Base-by-base conservation (phyloP, 108 stramenopile genomes). In the Skeletonema menzelii region DNA sequence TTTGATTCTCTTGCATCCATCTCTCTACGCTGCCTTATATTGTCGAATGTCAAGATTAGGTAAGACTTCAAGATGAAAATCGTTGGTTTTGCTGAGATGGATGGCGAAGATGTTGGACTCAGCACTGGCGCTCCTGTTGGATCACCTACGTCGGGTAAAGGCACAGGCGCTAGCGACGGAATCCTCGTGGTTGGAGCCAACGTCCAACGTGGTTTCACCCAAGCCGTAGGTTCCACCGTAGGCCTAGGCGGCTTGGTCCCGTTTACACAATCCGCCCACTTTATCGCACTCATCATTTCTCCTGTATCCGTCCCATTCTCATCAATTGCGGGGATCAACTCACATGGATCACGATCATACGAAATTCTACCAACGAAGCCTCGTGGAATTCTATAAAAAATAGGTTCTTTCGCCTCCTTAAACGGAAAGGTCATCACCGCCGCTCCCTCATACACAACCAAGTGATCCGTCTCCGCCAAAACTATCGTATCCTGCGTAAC, bases 361-460 rank as follows among this genome's bases (percentile, higher is more conserved):
- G 31, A 46, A 31, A 74, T 74, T 27, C 73, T 13, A 24, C 73
- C 73, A 58, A 59, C 34, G 32, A 74, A 74, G 47, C 73, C 73
- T 37, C 73, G 20, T 15, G 73, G 73, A 7, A 55, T 28, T 6
- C 64, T 57, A 74, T 66, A 74, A 59, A 42, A 74, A 27, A 74
- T 64, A 6, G 58, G 14, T 42, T 57, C 35, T 32, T 65, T 66
- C 4, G 65, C 65, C 17, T 59, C 58, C 49, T 27, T 30, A 1
- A 74, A 34, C 2, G 73, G 73, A 66, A 60, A 65, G 1, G 35
- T 59, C 73, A 74, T 74, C 0, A 59, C 65, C 1, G 65, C 64
- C 2, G 65, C 73, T n/a, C 73, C 73, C 11, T 42, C 37, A 31
- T 74, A 74, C 1, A 74, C 31, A 10, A 30, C 46, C 56, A 74